Percentiles rank a stretch among this genome's conserved stretches.
Conservation (phyloP, 495 filamentous ascomycete genomes). For the Amphirosellinia nigrospora region DNA sequence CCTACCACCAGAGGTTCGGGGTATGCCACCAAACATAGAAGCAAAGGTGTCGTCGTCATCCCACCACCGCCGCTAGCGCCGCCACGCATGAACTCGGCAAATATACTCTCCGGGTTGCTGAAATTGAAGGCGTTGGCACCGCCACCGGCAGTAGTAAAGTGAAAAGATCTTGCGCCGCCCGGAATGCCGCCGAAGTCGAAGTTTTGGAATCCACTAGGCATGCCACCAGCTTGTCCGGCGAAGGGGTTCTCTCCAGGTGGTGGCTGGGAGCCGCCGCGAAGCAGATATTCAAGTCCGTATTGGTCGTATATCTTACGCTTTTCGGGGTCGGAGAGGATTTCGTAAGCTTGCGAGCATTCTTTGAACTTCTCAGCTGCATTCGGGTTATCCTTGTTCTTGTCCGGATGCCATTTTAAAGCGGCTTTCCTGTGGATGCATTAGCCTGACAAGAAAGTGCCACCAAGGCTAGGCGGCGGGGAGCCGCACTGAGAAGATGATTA, state of each 20-base stretch:
- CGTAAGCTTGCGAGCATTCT: constrained; percentile 95
- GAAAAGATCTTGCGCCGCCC: constrained; percentile 65
- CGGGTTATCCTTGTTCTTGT: constrained; percentile 95
- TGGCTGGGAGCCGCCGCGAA: constrained; percentile 78
- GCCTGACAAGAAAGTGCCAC: not conserved
- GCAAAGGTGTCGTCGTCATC: constrained; percentile 42
- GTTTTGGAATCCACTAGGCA: constrained; percentile 55
- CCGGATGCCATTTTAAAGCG: constrained; percentile 91
- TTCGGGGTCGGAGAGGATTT: constrained; percentile 96
- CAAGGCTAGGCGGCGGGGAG: not conserved
- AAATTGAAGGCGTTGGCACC: constrained; percentile 71
- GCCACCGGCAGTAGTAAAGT: constrained; percentile 68
- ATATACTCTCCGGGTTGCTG: constrained; percentile 82
- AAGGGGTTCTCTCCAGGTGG: constrained; percentile 65
- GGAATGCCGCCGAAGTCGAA: constrained; percentile 55
- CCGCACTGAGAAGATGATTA: constrained; percentile 4
- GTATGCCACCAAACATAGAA: constrained; percentile 42
- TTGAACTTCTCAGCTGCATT: constrained; percentile 88
- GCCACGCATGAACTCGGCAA: constrained; percentile 75
- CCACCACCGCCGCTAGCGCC: constrained; percentile 56
- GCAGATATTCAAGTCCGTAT: constrained; percentile 89
- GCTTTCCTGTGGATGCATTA: constrained; percentile 65
- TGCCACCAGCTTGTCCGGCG: constrained; percentile 47
- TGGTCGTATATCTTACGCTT: constrained; percentile 97
- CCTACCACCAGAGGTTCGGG: constrained; percentile 45